Percentiles rank a stretch among this genome's conserved stretches.
Conservation (phyloP, 257 asterid species). For the Linderniella brevidens region DNA sequence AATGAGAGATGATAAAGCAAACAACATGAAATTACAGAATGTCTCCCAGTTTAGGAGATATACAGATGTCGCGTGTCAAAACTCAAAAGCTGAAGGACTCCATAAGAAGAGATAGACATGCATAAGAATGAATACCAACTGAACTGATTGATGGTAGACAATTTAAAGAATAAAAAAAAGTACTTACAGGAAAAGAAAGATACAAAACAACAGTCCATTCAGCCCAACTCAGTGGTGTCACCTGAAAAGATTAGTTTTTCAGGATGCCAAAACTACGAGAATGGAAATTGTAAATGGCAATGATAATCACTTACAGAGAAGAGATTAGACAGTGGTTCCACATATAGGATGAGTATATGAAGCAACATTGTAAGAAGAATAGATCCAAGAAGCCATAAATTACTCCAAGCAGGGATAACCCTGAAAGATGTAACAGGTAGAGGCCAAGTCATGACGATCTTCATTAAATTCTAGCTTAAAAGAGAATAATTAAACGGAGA, state of each 20-base stretch:
- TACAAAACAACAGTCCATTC: conserved; percentile 77
- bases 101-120: too few relatives aligned
- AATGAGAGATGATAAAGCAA: too few relatives aligned
- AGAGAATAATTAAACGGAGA: too few relatives aligned
- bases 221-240: conserved; percentile 79
- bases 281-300: not conserved
- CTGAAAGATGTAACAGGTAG: conserved; percentile 19
- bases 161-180: not conserved
- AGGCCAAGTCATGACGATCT: too few relatives aligned
- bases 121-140: too few relatives aligned
- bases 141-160: not conserved
- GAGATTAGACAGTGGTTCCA: conserved; percentile 73
- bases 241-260: conserved; percentile 24
- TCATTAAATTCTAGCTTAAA: too few relatives aligned
- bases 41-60: too few relatives aligned
- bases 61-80: too few relatives aligned
- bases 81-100: not conserved
- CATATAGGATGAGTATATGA: conserved; percentile 67
- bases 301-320: conserved; percentile 58
- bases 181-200: conserved; percentile 94
- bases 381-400: conserved; percentile 91
- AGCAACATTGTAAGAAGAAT: conserved; percentile 82
- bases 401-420: conserved; percentile 95
- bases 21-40: too few relatives aligned
- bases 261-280: conserved; percentile 1